Percentiles rank a stretch among this genome's conserved stretches.
phyloP scores from a whole-genome alignment of 345 rosid species.

The Corymbia maculata region DNA sequence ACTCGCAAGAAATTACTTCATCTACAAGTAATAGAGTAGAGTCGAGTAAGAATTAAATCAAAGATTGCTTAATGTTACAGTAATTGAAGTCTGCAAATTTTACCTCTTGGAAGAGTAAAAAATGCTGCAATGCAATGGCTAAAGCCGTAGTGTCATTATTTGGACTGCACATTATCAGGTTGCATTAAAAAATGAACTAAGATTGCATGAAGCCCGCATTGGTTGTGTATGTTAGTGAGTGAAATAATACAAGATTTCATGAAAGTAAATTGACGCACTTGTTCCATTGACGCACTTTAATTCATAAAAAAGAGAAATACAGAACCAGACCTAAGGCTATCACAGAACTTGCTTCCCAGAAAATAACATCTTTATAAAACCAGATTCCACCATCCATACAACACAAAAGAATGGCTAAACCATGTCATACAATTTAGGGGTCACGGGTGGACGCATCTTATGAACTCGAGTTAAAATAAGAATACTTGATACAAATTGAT shows the following conservation, averaged over 20 bases:
- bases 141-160: neutral
- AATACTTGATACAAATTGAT: neutral
- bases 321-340: neutral
- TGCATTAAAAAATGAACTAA: neutral
- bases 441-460: neutral
- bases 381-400: neutral
- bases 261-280: neutral
- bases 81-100: neutral
- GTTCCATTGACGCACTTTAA: neutral
- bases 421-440: neutral
- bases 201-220: neutral
- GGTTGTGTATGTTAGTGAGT: neutral
- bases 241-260: neutral
- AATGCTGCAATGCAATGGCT: neutral
- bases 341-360: neutral
- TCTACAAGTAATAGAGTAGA: neutral
- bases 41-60: neutral
- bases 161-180: neutral
- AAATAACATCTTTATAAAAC: neutral
- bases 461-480: neutral
- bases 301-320: neutral
- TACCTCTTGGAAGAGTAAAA: neutral
- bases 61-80: neutral
- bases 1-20: neutral
- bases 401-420: neutral